These are phyloP conservation scores for Macroventuria anomochaeta DNA, from an alignment of 2,329 filamentous ascomycete genomes.

Conservation along the genomic window DNA sequence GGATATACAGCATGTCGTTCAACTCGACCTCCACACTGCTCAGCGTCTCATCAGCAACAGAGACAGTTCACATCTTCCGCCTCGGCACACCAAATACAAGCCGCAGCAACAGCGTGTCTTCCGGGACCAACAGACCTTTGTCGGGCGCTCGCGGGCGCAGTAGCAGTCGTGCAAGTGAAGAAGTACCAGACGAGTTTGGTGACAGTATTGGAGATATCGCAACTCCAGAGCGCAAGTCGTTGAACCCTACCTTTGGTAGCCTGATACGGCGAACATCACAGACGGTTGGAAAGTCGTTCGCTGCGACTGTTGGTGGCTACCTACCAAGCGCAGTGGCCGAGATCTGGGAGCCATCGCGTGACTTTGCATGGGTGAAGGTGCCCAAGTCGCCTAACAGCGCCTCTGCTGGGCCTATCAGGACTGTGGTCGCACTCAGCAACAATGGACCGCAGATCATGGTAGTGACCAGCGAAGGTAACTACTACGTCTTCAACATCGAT, in stretches of 20 bases:
- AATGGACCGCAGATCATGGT: conserved; percentile 97
- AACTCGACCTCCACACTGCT: conserved; percentile 92
- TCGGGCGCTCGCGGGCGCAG: conserved; percentile 50
- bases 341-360: conserved; percentile 94
- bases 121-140: conserved; percentile 27
- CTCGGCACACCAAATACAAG: conserved; percentile 55
- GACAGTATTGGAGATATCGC: conserved; percentile 42
- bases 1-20: conserved; percentile 99
- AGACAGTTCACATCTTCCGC: conserved; percentile 96
- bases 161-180: conserved; percentile 51
- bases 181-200: conserved; percentile 51
- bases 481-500: conserved; percentile 95
- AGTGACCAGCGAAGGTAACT: conserved; percentile 92
- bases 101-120: conserved; percentile 45
- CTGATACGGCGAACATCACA: conserved; percentile 95
- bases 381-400: conserved; percentile 64
- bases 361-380: conserved; percentile 96
- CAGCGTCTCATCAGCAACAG: conserved; percentile 93
- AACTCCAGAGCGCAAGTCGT: conserved; percentile 46
- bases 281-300: conserved; percentile 87
- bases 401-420: conserved; percentile 67
- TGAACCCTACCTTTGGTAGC: conserved; percentile 81
- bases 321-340: conserved; percentile 92
- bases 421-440: conserved; percentile 96
- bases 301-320: conserved; percentile 88